Percentiles rank a stretch among this genome's conserved stretches.
Evolutionary conservation across 1,284 basidiomycete genomes (phyloP).

Genomic region (Papiliotrema laurentii): DNA sequence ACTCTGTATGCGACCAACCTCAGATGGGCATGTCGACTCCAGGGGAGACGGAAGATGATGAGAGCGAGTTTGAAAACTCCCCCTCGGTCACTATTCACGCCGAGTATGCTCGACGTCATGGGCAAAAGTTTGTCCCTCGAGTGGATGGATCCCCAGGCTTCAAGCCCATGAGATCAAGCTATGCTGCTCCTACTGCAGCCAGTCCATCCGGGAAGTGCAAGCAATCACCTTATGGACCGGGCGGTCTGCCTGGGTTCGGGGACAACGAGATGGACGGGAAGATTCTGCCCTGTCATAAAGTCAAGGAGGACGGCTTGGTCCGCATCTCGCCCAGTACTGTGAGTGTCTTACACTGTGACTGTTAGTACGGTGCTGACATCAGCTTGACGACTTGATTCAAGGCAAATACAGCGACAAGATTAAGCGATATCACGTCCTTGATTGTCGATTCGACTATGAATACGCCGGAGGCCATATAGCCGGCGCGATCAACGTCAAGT

Average conservation of each 20-base stretch:
- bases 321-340: constrained; percentile 78
- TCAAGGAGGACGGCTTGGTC: constrained; percentile 92
- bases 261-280: constrained; percentile 89
- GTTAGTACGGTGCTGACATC: constrained; percentile 1
- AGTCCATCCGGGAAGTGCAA: constrained; percentile 19
- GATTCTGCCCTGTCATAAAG: constrained; percentile 86
- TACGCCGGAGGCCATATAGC: constrained; percentile 88
- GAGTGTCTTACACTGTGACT: constrained; percentile 30
- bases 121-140: constrained; percentile 21
- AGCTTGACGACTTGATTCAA: constrained; percentile 71
- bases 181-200: constrained; percentile 13
- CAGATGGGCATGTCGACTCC: constrained; percentile 9
- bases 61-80: constrained; percentile 37
- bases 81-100: constrained; percentile 33
- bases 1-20: constrained; percentile 44
- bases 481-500: constrained; percentile 88
- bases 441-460: constrained; percentile 98
- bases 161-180: constrained; percentile 21
- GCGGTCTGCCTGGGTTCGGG: constrained; percentile 72
- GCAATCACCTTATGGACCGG: constrained; percentile 22
- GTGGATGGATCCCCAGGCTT: constrained; percentile 38
- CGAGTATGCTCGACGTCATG: constrained; percentile 29
- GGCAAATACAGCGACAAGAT: constrained; percentile 66
- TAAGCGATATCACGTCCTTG: constrained; percentile 72
- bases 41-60: constrained; percentile 32